Conservation (phyloP, 805 yeast genomes). For the Kuraishia borneana region DNA sequence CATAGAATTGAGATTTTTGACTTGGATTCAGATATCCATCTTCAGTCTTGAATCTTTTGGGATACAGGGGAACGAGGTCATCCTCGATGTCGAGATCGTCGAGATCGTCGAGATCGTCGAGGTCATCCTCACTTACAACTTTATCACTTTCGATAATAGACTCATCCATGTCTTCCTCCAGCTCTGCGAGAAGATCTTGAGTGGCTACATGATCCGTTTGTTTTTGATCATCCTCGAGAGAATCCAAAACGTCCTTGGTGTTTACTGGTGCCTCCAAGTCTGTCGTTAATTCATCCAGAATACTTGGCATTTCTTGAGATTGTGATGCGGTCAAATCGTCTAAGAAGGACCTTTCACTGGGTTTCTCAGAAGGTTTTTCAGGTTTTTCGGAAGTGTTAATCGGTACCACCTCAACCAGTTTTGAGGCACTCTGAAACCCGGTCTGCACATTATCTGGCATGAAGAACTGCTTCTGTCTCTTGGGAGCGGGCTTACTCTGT, state of each 20-base stretch:
- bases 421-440: slow-evolving; percentile 47
- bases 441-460: slow-evolving; percentile 67
- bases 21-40: slow-evolving; percentile 30
- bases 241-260: too few species aligned
- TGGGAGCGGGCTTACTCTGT: slow-evolving; percentile 5
- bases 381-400: too few species aligned
- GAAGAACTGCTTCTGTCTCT: slow-evolving; percentile 35
- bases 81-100: slow-evolving; percentile 2
- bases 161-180: slow-evolving; percentile 6
- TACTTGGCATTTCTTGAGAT: too few species aligned
- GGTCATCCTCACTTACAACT: slow-evolving; percentile 8
- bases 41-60: slow-evolving; percentile 10
- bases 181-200: slow-evolving; percentile 1
- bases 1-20: slow-evolving; percentile 28
- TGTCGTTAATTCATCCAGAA: too few species aligned
- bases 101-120: slow-evolving; percentile 5
- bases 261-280: too few species aligned
- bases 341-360: too few species aligned
- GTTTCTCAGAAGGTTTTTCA: too few species aligned
- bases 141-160: slow-evolving; percentile 3
- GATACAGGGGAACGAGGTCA: slow-evolving; percentile 13
- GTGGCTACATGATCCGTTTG: slow-evolving; percentile 3
- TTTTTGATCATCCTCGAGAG: too few species aligned
- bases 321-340: too few species aligned
- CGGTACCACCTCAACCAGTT: slow-evolving; percentile 26